Evolutionary conservation across 202 grass and related monocot species (phyloP).

Genomic region (Sporobolus alterniflorus): DNA sequence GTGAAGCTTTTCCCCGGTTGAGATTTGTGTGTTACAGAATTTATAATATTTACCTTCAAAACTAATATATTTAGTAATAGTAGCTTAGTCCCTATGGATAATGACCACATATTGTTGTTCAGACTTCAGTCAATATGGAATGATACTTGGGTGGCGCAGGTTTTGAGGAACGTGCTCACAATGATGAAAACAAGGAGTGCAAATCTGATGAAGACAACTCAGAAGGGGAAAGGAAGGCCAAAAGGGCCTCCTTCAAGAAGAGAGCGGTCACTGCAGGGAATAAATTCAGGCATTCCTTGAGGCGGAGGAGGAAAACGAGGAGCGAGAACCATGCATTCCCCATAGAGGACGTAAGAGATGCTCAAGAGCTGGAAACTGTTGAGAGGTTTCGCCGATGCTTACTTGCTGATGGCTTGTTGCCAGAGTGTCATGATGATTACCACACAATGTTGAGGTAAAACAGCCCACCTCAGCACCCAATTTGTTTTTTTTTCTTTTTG

Average conservation of each 20-base stretch:
- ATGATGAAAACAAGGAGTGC: conserved; percentile 55
- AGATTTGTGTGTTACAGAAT: neutral
- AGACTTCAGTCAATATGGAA: conserved; percentile 3
- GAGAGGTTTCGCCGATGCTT: conserved; percentile 67
- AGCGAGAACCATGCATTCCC: conserved; percentile 39
- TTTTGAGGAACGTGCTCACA: conserved; percentile 43
- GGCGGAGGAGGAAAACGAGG: conserved; percentile 67
- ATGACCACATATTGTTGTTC: neutral
- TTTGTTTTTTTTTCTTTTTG: neutral
- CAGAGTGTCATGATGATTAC: conserved; percentile 81
- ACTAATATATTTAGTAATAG: neutral
- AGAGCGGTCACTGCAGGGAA: conserved; percentile 70
- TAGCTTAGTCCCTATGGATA: conserved; percentile 2
- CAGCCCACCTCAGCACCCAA: neutral
- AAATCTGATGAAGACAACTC: conserved; percentile 78
- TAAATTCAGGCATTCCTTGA: conserved; percentile 88
- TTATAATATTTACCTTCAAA: neutral
- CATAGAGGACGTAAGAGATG: conserved; percentile 83
- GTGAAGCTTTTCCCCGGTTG: neutral
- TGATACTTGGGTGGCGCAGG: conserved; percentile 37
- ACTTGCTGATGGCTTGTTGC: conserved; percentile 70
- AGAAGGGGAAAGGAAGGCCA: conserved; percentile 75
- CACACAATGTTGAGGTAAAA: conserved; percentile 85
- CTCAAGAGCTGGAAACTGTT: conserved; percentile 73
- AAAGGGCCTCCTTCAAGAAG: conserved; percentile 76